Conservation (phyloP, 2,329 filamentous ascomycete species). For the Penicillium sp. region DNA sequence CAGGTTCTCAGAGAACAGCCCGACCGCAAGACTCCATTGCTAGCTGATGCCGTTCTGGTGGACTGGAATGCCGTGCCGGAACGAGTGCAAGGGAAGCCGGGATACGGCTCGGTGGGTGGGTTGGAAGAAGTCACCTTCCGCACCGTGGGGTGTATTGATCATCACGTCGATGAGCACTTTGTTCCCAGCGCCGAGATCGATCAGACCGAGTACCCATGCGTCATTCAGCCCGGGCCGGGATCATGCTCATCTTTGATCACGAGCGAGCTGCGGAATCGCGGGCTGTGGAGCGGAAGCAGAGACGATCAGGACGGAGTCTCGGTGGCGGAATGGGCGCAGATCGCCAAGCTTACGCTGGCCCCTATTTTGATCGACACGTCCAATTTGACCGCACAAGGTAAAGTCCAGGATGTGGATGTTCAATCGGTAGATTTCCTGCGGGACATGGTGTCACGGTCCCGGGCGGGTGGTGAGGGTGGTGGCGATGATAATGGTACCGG, state of each 20-base stretch:
- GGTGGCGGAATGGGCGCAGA: slow-evolving; percentile 35
- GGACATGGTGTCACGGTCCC: slow-evolving; percentile 38
- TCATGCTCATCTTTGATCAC: slow-evolving; percentile 56
- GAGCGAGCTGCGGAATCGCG: slow-evolving; percentile 44
- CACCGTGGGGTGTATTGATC: slow-evolving; percentile 54
- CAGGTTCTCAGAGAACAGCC: slow-evolving; percentile 14
- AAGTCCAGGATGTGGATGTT: slow-evolving; percentile 45
- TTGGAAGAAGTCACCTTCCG: slow-evolving; percentile 39
- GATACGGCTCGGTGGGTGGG: slow-evolving; percentile 43
- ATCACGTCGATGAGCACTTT: slow-evolving; percentile 55
- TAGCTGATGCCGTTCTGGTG: slow-evolving; percentile 33
- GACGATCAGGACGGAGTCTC: slow-evolving; percentile 9
- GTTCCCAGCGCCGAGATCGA: slow-evolving; percentile 36
- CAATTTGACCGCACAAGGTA: slow-evolving; percentile 40
- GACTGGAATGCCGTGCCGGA: slow-evolving; percentile 43
- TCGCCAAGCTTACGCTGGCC: slow-evolving; percentile 36
- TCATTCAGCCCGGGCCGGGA: slow-evolving; percentile 50
- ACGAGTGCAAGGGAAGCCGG: slow-evolving; percentile 41
- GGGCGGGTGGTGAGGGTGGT: slow-evolving; percentile 9
- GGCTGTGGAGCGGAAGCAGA: slow-evolving; percentile 28
- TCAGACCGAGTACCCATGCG: slow-evolving; percentile 42
- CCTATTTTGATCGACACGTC: slow-evolving; percentile 42
- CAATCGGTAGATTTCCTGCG: slow-evolving; percentile 48
- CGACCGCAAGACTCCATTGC: slow-evolving; percentile 1
- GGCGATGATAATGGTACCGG: too few relatives aligned